phyloP scores from a whole-genome alignment of 768 basidiomycete genomes.

The Tephrocybe sp. region DNA sequence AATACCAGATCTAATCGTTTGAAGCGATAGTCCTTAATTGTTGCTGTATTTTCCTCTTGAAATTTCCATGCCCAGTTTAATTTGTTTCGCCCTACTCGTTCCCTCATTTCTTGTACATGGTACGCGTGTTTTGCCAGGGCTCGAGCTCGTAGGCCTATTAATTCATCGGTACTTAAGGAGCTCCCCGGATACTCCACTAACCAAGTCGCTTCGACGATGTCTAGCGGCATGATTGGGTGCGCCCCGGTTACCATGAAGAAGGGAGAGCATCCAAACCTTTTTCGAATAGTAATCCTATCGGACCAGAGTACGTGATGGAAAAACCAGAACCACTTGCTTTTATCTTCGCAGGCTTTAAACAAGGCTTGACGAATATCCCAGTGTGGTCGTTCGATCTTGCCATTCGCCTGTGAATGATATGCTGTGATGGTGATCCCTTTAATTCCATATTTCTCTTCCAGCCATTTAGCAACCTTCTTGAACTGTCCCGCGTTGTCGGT shows the following conservation, averaged over 20 bases:
- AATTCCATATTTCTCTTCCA: constrained; percentile 27
- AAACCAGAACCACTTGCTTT: constrained; percentile 29
- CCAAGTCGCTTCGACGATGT: constrained; percentile 17
- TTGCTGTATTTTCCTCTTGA: constrained; percentile 17
- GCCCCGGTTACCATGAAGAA: constrained; percentile 31
- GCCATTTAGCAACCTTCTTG: not conserved
- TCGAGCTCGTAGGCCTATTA: constrained; percentile 5
- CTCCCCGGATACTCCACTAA: not conserved
- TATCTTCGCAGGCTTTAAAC: constrained; percentile 27
- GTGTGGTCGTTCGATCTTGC: constrained; percentile 30
- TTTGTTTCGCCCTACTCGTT: not conserved
- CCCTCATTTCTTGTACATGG: not conserved
- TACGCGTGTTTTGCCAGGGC: not conserved
- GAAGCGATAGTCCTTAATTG: constrained; percentile 27
- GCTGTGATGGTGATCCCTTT: constrained; percentile 36
- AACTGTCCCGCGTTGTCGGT: not conserved
- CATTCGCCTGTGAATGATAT: constrained; percentile 42
- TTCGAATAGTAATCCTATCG: constrained; percentile 27
- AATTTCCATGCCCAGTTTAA: constrained; percentile 11
- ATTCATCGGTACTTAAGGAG: not conserved
- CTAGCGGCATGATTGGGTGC: constrained; percentile 31
- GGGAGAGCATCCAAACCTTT: constrained; percentile 30
- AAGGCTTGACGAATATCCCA: constrained; percentile 24
- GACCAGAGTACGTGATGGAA: constrained; percentile 29
- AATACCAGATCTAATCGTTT: constrained; percentile 32